phyloP scores from a whole-genome alignment of 1,284 basidiomycete species.

The Trametes pubescens region DNA sequence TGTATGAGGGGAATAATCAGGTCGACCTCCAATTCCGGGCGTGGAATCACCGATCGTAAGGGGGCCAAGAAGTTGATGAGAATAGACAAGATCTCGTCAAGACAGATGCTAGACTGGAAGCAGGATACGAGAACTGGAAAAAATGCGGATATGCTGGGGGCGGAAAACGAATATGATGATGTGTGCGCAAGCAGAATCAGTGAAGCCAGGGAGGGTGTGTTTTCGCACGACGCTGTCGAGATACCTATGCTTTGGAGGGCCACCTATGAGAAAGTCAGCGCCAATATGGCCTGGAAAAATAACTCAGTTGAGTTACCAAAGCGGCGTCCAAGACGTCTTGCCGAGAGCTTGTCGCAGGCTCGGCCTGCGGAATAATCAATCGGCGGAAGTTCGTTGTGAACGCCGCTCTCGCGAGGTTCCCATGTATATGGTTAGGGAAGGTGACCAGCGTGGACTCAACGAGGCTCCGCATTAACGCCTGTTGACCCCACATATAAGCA shows the following conservation, averaged over 20 bases:
- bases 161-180: conserved; percentile 35
- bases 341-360: not conserved
- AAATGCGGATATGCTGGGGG: conserved; percentile 44
- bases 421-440: conserved; percentile 51
- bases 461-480: conserved; percentile 53
- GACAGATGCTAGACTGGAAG: conserved; percentile 57
- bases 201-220: conserved; percentile 44
- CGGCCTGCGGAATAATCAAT: conserved; percentile 25
- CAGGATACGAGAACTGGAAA: conserved; percentile 56
- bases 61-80: conserved; percentile 55
- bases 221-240: conserved; percentile 21
- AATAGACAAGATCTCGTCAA: conserved; percentile 66
- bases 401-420: conserved; percentile 54
- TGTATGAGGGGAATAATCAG: conserved; percentile 55
- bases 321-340: conserved; percentile 17
- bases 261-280: conserved; percentile 30
- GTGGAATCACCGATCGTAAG: conserved; percentile 29
- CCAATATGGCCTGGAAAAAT: not conserved
- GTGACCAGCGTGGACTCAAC: conserved; percentile 50
- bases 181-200: conserved; percentile 61
- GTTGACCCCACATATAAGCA: conserved; percentile 6
- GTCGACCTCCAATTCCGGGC: conserved; percentile 50
- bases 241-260: conserved; percentile 35
- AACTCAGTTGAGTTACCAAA: conserved; percentile 25
- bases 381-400: conserved; percentile 57